Base-by-base conservation (phyloP, 164 flowering plant genomes). In the Stephania cephalantha region DNA sequence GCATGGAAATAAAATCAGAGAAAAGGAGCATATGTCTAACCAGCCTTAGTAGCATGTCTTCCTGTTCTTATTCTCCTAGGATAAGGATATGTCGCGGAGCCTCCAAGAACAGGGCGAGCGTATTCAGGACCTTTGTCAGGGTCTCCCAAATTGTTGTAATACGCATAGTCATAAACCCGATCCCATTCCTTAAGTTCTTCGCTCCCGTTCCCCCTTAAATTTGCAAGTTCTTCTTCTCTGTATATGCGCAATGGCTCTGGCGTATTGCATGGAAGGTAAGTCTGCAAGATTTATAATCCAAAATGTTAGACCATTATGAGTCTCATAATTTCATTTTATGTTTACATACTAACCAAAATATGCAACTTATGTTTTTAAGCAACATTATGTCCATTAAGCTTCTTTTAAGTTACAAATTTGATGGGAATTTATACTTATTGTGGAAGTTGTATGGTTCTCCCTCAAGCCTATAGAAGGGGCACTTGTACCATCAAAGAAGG, bases 41-140 rank as follows among this genome's bases (percentile, higher is more conserved):
- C 98, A 22, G 75, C 76, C 76, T 86, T 85, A 22, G 88, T 86
- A 35, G 90, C 85, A 70, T 63, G 71, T 6, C 99, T 90, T 9
- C 99, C 91, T 2, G 98, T 93, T 80, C 85, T 80, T 71, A 91
- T 94, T 77, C 97, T 73, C 6, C 97, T 81, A 6, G 98, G 98
- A 82, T 94, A 94, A 5, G 98, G 97, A 71, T 82, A 86, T 65
- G 87, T 79, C 42, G 74, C 7, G 1, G 94, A 84, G 55, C 95
- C 95, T 9, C 97, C 98, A 9, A 91, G 91, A 44, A 88, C 87
- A 4, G 90, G 93, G 44, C 95, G 91, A 1, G 73, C 86, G 63
- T 81, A 71, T 0, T 83, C 80, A 0, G 76, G 76, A 8, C 91
- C 94, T 50, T 86, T 88, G 66, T 90, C 91, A 4, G 98, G 95